Conservation (phyloP, 108 stramenopile species). For the Thalassiosira profunda region DNA sequence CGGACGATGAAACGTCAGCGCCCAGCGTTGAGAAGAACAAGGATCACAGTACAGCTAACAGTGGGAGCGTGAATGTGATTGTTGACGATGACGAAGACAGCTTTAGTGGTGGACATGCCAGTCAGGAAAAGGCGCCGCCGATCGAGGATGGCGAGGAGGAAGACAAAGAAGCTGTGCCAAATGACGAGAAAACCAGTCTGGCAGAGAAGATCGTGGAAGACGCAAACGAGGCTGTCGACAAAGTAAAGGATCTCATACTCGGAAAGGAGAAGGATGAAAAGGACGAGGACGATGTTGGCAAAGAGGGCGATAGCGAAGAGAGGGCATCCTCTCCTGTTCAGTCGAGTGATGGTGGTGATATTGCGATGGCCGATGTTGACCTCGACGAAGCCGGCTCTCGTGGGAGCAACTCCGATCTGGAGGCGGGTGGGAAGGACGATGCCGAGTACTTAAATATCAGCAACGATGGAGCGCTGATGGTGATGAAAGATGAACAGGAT, state of each 20-base stretch:
- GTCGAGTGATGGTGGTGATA: too few relatives aligned
- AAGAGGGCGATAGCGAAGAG: too few relatives aligned
- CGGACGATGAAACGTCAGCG: slow-evolving; percentile 18
- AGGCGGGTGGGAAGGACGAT: not conserved
- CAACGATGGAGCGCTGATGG: not conserved
- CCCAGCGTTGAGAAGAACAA: not conserved
- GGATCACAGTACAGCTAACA: not conserved
- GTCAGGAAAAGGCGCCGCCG: not conserved
- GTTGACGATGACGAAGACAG: slow-evolving; percentile 28
- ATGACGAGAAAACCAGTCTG: too few relatives aligned
- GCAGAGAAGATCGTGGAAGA: not conserved
- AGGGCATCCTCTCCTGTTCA: too few relatives aligned
- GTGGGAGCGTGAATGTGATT: slow-evolving; percentile 19
- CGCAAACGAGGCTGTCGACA: not conserved
- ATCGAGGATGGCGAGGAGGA: not conserved
- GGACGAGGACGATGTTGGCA: too few relatives aligned
- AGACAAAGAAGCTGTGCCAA: not conserved
- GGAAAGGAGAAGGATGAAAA: not conserved
- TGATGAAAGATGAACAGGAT: not conserved
- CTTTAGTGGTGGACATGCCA: not conserved
- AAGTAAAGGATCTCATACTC: not conserved
- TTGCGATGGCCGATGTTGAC: not conserved
- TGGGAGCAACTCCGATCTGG: not conserved
- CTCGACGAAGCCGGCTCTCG: not conserved
- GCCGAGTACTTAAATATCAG: slow-evolving; percentile 4